A percentile compares a stretch with the other conserved stretches of the same genome.
These are phyloP conservation scores for Cytospora paraplurivora DNA, from an alignment of 2,329 filamentous ascomycete genomes.

Conservation along the genomic window DNA sequence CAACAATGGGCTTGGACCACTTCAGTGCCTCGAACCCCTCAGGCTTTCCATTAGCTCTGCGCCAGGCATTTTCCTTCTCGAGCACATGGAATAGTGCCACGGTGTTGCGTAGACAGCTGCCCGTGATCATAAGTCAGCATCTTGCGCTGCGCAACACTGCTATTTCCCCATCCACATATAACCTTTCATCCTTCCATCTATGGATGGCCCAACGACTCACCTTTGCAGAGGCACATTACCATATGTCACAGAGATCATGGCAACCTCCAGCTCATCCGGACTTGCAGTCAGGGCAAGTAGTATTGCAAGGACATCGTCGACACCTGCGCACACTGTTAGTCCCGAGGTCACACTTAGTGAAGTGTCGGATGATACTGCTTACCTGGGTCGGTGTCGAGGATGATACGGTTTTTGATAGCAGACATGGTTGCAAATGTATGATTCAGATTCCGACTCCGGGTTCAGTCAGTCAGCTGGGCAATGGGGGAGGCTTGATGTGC, in stretches of 20 bases:
- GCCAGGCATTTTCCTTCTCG: conserved; percentile 85
- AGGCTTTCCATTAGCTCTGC: conserved; percentile 65
- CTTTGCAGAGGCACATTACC: conserved; percentile 89
- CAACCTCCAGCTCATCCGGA: conserved; percentile 81
- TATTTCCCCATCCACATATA: conserved; percentile 3
- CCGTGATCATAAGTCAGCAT: conserved; percentile 6
- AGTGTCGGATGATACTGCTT: conserved; percentile 32
- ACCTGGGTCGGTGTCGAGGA: conserved; percentile 95
- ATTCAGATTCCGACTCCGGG: not conserved
- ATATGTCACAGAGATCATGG: conserved; percentile 87
- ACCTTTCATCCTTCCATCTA: conserved; percentile 15
- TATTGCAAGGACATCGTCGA: conserved; percentile 89
- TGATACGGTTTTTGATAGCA: conserved; percentile 69
- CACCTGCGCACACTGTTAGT: conserved; percentile 53
- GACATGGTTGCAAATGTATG: conserved; percentile 51
- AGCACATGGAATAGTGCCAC: conserved; percentile 90
- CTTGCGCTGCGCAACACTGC: not conserved
- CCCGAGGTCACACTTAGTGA: not conserved
- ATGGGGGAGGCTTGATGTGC: conserved; percentile 7
- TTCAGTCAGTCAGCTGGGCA: conserved; percentile 5
- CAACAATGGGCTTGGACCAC: conserved; percentile 76
- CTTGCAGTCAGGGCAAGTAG: conserved; percentile 81
- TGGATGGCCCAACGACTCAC: conserved; percentile 45
- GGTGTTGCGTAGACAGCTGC: conserved; percentile 81
- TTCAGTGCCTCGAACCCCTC: conserved; percentile 74